These are phyloP conservation scores for Alternaria ethzedia DNA, from an alignment of 2,329 filamentous ascomycete species.

Conservation along the genomic window DNA sequence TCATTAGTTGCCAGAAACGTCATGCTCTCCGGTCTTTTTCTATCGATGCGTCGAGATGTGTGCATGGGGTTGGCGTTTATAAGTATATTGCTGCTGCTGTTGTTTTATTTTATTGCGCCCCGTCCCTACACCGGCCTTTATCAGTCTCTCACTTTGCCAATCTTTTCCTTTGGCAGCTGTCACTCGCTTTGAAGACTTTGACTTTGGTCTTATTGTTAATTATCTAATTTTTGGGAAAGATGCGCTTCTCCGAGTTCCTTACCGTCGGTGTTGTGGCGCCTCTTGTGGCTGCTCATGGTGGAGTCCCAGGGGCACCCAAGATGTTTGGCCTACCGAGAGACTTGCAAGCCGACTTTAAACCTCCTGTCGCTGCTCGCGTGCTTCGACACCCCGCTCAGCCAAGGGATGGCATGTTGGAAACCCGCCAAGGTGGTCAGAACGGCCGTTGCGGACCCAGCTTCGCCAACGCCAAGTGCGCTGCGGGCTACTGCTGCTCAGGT, in stretches of 20 bases:
- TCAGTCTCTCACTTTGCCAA: conserved; percentile 8
- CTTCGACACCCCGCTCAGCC: conserved; percentile 24
- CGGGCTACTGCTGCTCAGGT: conserved; percentile 45
- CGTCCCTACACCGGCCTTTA: conserved; percentile 1
- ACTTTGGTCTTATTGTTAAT: neutral
- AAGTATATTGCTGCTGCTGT: conserved; percentile 1
- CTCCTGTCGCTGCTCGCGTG: conserved; percentile 30
- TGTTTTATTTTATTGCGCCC: neutral
- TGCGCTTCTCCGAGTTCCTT: conserved; percentile 42
- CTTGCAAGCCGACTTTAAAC: conserved; percentile 30
- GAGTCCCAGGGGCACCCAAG: conserved; percentile 38
- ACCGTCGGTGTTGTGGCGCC: conserved; percentile 37
- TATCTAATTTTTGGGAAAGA: conserved; percentile 8
- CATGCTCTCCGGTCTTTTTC: conserved; percentile 5
- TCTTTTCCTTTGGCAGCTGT: conserved; percentile 1
- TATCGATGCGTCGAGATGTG: neutral
- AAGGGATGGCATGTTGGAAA: conserved; percentile 29
- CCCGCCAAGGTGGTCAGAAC: conserved; percentile 44
- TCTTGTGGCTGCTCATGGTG: conserved; percentile 43
- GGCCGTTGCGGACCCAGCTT: conserved; percentile 42
- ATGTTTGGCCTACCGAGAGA: conserved; percentile 43
- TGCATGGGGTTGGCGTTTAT: neutral
- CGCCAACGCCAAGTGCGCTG: conserved; percentile 38
- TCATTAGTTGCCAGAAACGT: conserved; percentile 12
- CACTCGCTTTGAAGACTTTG: neutral